These are phyloP conservation scores for Aspergillus incahuasiensis DNA, from an alignment of 495 filamentous ascomycete genomes.

Conservation along the genomic window DNA sequence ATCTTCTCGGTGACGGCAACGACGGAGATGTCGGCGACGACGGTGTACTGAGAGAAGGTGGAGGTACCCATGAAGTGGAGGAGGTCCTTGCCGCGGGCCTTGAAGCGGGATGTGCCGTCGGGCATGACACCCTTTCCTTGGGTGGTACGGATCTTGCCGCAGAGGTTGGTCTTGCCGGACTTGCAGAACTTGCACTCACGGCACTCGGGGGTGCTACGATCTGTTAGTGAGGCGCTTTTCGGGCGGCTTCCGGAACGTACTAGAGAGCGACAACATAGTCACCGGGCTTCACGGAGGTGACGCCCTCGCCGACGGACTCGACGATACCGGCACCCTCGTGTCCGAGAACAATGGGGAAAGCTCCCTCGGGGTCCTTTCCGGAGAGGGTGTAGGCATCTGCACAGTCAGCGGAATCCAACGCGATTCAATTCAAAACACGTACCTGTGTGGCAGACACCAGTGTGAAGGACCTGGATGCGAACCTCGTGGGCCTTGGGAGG, in stretches of 20 bases:
- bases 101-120: constrained; percentile 94
- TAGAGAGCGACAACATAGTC: constrained; percentile 91
- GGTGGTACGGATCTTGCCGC: constrained; percentile 96
- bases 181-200: constrained; percentile 98
- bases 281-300: constrained; percentile 81
- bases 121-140: constrained; percentile 97
- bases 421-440: constrained; percentile 20
- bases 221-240: not conserved
- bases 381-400: constrained; percentile 96
- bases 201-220: constrained; percentile 88
- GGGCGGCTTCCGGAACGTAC: constrained; percentile 40
- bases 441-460: constrained; percentile 98
- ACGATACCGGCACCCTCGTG: constrained; percentile 97
- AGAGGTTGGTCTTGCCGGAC: constrained; percentile 98
- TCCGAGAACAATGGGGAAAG: constrained; percentile 92
- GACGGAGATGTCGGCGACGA: constrained; percentile 97
- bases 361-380: constrained; percentile 96
- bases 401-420: not conserved
- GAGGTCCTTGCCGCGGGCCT: constrained; percentile 85
- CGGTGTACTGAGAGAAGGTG: constrained; percentile 97
- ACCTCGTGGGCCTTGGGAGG: constrained; percentile 95
- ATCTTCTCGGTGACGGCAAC: constrained; percentile 87
- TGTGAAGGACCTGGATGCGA: constrained; percentile 93
- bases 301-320: constrained; percentile 93
- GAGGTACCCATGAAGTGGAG: constrained; percentile 99